These are phyloP conservation scores for Hymenoscyphus linearis DNA, from an alignment of 2,329 filamentous ascomycete species.

Conservation along the genomic window DNA sequence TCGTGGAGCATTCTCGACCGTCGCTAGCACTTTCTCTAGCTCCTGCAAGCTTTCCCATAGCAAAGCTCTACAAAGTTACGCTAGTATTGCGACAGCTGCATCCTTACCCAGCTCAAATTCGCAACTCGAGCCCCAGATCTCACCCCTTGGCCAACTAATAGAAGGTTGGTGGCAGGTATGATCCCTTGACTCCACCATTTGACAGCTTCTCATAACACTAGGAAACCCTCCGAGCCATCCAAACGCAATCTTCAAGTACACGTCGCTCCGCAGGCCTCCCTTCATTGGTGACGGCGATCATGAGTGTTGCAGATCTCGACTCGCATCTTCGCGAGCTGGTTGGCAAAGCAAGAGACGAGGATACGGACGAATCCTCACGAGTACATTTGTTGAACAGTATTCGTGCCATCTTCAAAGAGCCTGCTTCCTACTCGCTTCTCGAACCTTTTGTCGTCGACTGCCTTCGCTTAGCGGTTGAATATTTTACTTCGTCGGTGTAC, in stretches of 20 bases:
- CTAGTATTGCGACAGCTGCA: background rate
- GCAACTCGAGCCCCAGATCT: background rate
- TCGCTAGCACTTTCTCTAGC: slow-evolving; percentile 77
- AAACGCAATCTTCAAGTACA: slow-evolving; percentile 74
- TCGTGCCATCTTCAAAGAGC: slow-evolving; percentile 85
- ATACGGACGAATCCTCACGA: slow-evolving; percentile 65
- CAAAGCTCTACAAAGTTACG: slow-evolving; percentile 25
- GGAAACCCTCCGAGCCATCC: slow-evolving; percentile 65
- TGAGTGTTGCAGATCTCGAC: slow-evolving; percentile 40
- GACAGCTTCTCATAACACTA: slow-evolving; percentile 27
- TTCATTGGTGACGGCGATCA: slow-evolving; percentile 74
- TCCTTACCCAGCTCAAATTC: background rate
- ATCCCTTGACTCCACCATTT: background rate
- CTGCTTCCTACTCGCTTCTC: slow-evolving; percentile 65
- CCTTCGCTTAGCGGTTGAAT: slow-evolving; percentile 73
- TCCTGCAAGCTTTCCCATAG: slow-evolving; percentile 66
- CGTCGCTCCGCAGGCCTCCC: slow-evolving; percentile 89
- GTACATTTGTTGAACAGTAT: slow-evolving; percentile 94
- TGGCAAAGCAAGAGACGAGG: background rate
- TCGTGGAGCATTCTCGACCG: slow-evolving; percentile 87
- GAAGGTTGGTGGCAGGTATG: slow-evolving; percentile 65
- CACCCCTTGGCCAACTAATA: slow-evolving; percentile 36
- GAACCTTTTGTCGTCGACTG: slow-evolving; percentile 69
- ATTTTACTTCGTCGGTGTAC: slow-evolving; percentile 60
- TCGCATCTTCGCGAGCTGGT: background rate